Conservation (phyloP, 2,329 filamentous ascomycete genomes). For the Sphaceloma murrayae region DNA sequence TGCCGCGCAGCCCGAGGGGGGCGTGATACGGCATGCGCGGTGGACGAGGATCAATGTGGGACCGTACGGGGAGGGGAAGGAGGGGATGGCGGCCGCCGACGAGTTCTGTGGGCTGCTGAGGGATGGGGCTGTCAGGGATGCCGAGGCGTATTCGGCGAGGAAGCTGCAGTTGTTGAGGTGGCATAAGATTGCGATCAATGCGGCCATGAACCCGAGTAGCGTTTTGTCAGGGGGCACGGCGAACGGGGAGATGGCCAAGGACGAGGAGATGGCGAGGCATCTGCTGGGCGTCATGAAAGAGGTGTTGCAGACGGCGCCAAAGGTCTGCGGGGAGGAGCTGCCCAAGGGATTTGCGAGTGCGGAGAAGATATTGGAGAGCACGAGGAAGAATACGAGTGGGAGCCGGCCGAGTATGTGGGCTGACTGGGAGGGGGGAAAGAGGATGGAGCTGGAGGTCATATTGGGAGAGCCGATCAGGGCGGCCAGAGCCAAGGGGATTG, state of each 20-base stretch:
- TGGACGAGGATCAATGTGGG: conserved; percentile 66
- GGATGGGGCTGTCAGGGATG: conserved; percentile 56
- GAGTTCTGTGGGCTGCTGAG: conserved; percentile 47
- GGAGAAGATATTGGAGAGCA: conserved; percentile 54
- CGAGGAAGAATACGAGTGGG: conserved; percentile 51
- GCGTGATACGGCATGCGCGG: conserved; percentile 58
- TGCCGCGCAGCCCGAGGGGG: conserved; percentile 55
- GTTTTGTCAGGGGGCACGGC: conserved; percentile 55
- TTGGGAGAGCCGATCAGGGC: conserved; percentile 60
- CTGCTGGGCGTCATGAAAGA: conserved; percentile 60
- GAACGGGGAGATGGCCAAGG: conserved; percentile 57
- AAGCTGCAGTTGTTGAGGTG: conserved; percentile 61
- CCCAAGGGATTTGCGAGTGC: conserved; percentile 52
- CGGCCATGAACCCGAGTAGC: conserved; percentile 63
- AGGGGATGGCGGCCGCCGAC: conserved; percentile 33
- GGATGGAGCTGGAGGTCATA: conserved; percentile 63
- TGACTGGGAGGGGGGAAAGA: conserved; percentile 58
- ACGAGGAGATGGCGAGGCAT: conserved; percentile 53
- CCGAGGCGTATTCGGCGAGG: conserved; percentile 53
- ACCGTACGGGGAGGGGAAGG: conserved; percentile 43
- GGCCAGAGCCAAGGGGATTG: conserved; percentile 51
- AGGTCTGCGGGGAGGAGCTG: conserved; percentile 52
- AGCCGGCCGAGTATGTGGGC: conserved; percentile 56
- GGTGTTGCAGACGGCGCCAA: conserved; percentile 54
- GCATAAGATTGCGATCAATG: conserved; percentile 71